These are phyloP conservation scores for Pseudoscleropodium purum DNA, from an alignment of 225 moss, liverwort and hornwort genomes.

Conservation along the genomic window DNA sequence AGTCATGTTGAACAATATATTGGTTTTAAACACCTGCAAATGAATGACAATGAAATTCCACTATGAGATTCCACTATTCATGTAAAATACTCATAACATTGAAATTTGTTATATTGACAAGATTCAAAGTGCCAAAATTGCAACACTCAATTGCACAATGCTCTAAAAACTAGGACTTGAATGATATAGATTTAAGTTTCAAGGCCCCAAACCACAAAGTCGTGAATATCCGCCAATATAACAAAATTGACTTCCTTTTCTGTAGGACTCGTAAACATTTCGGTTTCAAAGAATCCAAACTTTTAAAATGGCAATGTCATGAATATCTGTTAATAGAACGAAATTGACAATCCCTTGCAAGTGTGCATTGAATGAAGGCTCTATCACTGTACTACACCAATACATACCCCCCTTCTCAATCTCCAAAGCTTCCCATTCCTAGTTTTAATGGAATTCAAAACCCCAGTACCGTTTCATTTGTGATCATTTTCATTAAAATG, in stretches of 20 bases:
- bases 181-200: neutral
- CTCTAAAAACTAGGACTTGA: neutral
- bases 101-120: neutral
- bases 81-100: neutral
- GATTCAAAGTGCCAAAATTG: neutral
- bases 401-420: neutral
- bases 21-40: neutral
- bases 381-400: neutral
- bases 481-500: neutral
- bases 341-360: neutral
- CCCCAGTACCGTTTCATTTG: neutral
- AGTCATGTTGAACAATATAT: neutral
- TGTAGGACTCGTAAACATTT: neutral
- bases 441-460: neutral
- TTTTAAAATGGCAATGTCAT: neutral
- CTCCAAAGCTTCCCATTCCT: neutral
- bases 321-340: neutral
- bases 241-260: neutral
- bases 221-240: neutral
- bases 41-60: neutral
- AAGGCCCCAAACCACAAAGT: neutral
- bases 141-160: accelerated
- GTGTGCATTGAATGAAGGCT: neutral
- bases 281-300: neutral
- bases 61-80: neutral